phyloP scores from a whole-genome alignment of 768 basidiomycete genomes.

The Suillus placidus region DNA sequence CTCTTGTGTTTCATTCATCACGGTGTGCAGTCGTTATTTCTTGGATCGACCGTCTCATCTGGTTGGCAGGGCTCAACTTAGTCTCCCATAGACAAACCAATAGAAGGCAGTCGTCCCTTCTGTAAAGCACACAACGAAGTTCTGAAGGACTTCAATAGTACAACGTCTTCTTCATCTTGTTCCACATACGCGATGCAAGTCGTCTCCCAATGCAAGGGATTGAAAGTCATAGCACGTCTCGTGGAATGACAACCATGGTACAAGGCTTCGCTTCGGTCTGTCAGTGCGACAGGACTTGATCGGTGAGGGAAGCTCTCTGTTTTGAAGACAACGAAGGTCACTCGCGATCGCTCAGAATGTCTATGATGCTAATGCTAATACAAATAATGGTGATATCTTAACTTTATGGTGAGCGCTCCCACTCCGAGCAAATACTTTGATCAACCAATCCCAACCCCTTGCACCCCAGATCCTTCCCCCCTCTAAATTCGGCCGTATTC shows the following conservation, averaged over 20 bases:
- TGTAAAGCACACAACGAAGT: not conserved
- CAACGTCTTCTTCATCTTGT: not conserved
- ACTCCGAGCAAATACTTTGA: not conserved
- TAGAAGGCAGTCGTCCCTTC: not conserved
- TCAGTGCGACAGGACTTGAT: not conserved
- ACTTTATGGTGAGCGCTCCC: not conserved
- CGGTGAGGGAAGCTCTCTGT: not conserved
- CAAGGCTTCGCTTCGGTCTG: not conserved
- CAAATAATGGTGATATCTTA: not conserved
- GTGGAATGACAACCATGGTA: not conserved
- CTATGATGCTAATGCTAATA: not conserved
- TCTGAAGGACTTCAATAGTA: not conserved
- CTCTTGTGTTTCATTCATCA: not conserved
- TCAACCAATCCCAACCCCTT: not conserved
- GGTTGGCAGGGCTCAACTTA: not conserved
- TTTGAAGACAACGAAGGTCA: not conserved
- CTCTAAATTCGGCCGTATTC: slow-evolving; percentile 13
- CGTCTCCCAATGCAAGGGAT: not conserved
- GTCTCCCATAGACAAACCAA: not conserved
- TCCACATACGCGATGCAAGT: not conserved
- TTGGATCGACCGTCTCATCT: not conserved
- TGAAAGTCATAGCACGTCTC: not conserved
- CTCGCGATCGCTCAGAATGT: not conserved
- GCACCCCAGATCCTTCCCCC: not conserved
- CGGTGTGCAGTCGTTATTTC: not conserved